These are phyloP conservation scores for Cryptococcus sp. DNA, from an alignment of 1,284 basidiomycete genomes.

Conservation along the genomic window DNA sequence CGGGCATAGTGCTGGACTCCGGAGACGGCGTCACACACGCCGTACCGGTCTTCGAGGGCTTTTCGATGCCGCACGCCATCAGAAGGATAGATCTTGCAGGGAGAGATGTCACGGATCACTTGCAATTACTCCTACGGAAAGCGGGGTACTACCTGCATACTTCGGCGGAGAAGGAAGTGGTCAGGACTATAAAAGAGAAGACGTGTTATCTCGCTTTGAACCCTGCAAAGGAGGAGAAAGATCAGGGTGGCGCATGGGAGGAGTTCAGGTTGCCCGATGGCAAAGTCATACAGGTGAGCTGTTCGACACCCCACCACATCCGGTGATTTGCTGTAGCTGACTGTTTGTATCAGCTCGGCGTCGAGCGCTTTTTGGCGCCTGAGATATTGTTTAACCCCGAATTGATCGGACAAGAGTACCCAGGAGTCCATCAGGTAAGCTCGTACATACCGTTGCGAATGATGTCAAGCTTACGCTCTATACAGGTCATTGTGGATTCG, in stretches of 20 bases:
- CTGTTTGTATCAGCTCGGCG: conserved; percentile 66
- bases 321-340: not conserved
- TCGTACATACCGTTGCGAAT: conserved; percentile 13
- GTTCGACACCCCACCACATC: not conserved
- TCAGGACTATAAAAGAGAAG: conserved; percentile 97
- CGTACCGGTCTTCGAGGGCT: conserved; percentile 98
- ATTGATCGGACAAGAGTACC: conserved; percentile 91
- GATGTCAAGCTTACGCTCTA: conserved; percentile 7
- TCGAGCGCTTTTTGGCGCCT: conserved; percentile 94
- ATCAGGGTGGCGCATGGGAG: conserved; percentile 70
- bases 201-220: conserved; percentile 92
- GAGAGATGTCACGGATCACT: conserved; percentile 94
- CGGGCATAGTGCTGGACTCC: conserved; percentile 97
- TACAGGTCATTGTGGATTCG: conserved; percentile 57
- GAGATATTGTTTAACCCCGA: conserved; percentile 99
- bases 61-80: conserved; percentile 98
- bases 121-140: conserved; percentile 91
- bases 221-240: conserved; percentile 93
- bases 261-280: conserved; percentile 96
- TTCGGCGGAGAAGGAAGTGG: conserved; percentile 95
- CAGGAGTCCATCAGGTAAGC: conserved; percentile 94
- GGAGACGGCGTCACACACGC: conserved; percentile 99
- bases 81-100: conserved; percentile 94
- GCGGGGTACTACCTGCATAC: conserved; percentile 94
- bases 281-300: conserved; percentile 79